Evolutionary conservation across 176 grass and related monocot species (phyloP), one percentile per base, ranked within the genome.

Genomic region (Cymbopogon citratus): DNA sequence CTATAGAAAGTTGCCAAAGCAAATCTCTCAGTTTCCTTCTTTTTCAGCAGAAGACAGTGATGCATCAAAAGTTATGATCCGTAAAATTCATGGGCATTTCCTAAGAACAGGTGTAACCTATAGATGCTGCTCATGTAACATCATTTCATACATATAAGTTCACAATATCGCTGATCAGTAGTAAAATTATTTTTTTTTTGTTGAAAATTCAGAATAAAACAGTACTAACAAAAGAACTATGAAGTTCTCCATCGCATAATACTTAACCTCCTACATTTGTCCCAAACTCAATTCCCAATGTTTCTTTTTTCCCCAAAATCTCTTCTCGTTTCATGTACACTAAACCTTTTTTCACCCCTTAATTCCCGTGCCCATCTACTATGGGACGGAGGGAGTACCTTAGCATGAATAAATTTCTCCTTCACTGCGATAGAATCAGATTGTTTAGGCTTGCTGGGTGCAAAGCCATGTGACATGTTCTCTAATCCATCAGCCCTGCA

Each of bases 351-450:
- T 23, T 3, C 21, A 23, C 52, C 10, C 7, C 21, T 23, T 57
- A 57, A 57, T 57, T 23, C 21, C 52, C 3, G 0, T 57, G 21
- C 52, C 8, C 21, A 56, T 56, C 51, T 56, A n/a, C n/a, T 56
- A 56, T 9, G 21, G 21, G 52, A 57, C 2, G 52, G 52, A 57
- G 38, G 19, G 51, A 60, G 46, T 90, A 99, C 97, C 92, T 99
- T 99, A 66, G 92, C 90, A 79, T 99, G 97, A 92, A 99, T 99
- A 85, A 96, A 99, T 85, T 96, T 99, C 83, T 99, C 97, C 81
- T 99, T 99, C 13, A 91, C 70, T 68, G 97, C 81, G 66, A 99
- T 99, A 76, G 89, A 85, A 89, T 99, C 97, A 0, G 87, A 91
- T 64, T 91, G 87, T 70, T 85, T 99, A 64, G 97, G 97, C 78